These are phyloP conservation scores for Viridothelium virens DNA, from an alignment of 495 filamentous ascomycete species.

Conservation along the genomic window DNA sequence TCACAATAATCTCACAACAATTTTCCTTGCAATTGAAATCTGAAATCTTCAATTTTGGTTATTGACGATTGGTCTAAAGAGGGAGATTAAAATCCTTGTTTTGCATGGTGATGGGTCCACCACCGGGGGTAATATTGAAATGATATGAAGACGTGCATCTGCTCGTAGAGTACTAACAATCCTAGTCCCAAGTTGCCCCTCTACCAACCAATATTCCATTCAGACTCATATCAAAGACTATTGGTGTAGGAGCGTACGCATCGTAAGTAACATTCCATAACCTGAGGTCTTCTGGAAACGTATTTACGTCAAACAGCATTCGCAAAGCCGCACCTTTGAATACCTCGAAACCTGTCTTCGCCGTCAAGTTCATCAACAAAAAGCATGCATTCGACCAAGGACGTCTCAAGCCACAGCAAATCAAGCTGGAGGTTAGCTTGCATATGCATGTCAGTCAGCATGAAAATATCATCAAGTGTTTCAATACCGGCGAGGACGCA, in stretches of 20 bases:
- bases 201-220: slow-evolving; percentile 83
- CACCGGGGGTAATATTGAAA: slow-evolving; percentile 16
- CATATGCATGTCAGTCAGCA: slow-evolving; percentile 83
- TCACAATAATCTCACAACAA: too few relatives aligned
- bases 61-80: not conserved
- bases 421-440: slow-evolving; percentile 79
- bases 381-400: slow-evolving; percentile 83
- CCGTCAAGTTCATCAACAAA: slow-evolving; percentile 98
- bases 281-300: slow-evolving; percentile 9
- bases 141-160: too few relatives aligned
- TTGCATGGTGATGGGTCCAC: slow-evolving; percentile 14
- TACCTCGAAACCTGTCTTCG: slow-evolving; percentile 68
- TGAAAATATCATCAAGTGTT: slow-evolving; percentile 87
- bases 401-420: slow-evolving; percentile 77
- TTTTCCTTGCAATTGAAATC: not conserved
- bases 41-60: not conserved
- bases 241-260: slow-evolving; percentile 93
- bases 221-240: slow-evolving; percentile 89
- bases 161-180: not conserved
- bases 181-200: slow-evolving; percentile 79
- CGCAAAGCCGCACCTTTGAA: slow-evolving; percentile 81
- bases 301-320: slow-evolving; percentile 51
- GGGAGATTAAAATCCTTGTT: not conserved
- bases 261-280: slow-evolving; percentile 54
- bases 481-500: slow-evolving; percentile 73